Conservation (phyloP, 2,329 filamentous ascomycete species). For the Didymellaceae sp. region DNA sequence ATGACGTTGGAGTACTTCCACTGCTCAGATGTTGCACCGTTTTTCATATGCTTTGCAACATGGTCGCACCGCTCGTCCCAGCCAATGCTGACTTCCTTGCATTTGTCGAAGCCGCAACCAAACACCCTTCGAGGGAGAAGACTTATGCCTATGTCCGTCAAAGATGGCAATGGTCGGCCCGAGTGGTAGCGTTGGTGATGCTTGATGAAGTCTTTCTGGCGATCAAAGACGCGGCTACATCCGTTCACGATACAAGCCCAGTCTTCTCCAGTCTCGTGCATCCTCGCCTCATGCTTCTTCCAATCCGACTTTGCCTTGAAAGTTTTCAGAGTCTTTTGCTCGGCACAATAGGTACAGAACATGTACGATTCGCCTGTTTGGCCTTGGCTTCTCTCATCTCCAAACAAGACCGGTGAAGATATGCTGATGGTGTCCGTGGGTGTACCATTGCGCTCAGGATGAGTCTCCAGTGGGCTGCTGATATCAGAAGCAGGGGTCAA, state of each 20-base stretch:
- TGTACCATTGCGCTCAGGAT: constrained; percentile 38
- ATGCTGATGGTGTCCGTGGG: constrained; percentile 43
- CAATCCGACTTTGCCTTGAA: constrained; percentile 50
- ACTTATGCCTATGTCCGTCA: constrained; percentile 45
- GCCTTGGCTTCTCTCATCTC: constrained; percentile 30
- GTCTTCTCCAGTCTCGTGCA: constrained; percentile 49
- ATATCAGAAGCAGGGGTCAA: constrained; percentile 41
- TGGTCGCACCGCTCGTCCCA: constrained; percentile 50
- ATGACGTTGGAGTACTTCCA: constrained; percentile 51
- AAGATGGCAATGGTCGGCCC: constrained; percentile 42
- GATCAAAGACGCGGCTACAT: constrained; percentile 46
- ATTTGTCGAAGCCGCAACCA: constrained; percentile 49
- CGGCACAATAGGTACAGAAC: constrained; percentile 50
- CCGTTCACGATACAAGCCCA: constrained; percentile 46
- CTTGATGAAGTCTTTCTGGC: constrained; percentile 47
- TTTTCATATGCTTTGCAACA: constrained; percentile 49
- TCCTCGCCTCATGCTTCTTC: constrained; percentile 50
- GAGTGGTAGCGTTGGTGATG: constrained; percentile 48
- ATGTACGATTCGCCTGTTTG: constrained; percentile 44
- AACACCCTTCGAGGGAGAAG: constrained; percentile 44
- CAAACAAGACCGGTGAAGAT: constrained; percentile 32
- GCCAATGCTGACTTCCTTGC: constrained; percentile 48
- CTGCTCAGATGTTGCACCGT: constrained; percentile 41
- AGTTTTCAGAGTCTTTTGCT: constrained; percentile 43
- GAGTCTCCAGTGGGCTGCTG: constrained; percentile 40